Evolutionary conservation across 768 basidiomycete genomes (phyloP).

Genomic region (Boletus tomentosulus): DNA sequence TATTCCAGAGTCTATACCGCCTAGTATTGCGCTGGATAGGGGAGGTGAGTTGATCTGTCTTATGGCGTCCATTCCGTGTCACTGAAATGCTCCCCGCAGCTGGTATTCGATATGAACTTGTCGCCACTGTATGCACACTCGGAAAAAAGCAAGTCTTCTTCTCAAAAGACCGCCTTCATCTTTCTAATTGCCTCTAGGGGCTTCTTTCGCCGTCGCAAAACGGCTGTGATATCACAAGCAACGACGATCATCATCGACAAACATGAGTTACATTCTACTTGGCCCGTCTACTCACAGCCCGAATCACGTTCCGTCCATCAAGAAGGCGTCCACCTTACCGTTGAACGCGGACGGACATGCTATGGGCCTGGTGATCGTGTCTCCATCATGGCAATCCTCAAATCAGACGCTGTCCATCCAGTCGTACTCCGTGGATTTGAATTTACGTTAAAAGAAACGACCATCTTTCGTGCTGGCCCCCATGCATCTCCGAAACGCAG

Average conservation of each 20-base stretch:
- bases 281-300: slow-evolving; percentile 84
- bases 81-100: slow-evolving; percentile 39
- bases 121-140: slow-evolving; percentile 81
- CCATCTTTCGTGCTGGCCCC: slow-evolving; percentile 65
- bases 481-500: slow-evolving; percentile 49
- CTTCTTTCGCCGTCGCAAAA: slow-evolving; percentile 77
- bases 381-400: slow-evolving; percentile 63
- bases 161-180: background rate
- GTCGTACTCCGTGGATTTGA: slow-evolving; percentile 82
- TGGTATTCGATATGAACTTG: slow-evolving; percentile 86
- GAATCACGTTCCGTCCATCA: slow-evolving; percentile 63
- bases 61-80: background rate
- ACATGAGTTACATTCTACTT: slow-evolving; percentile 89
- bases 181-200: slow-evolving; percentile 37
- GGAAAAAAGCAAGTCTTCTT: slow-evolving; percentile 66
- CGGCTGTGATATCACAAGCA: slow-evolving; percentile 60
- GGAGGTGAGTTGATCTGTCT: slow-evolving; percentile 43
- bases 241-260: slow-evolving; percentile 83
- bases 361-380: slow-evolving; percentile 86
- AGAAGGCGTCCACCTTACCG: slow-evolving; percentile 70
- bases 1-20: slow-evolving; percentile 89
- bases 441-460: slow-evolving; percentile 72
- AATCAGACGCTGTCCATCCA: slow-evolving; percentile 63
- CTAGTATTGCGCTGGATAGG: slow-evolving; percentile 75
- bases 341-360: slow-evolving; percentile 73